These are phyloP conservation scores for Elsinoe fawcettii DNA, from an alignment of 2,329 filamentous ascomycete genomes.

Conservation along the genomic window DNA sequence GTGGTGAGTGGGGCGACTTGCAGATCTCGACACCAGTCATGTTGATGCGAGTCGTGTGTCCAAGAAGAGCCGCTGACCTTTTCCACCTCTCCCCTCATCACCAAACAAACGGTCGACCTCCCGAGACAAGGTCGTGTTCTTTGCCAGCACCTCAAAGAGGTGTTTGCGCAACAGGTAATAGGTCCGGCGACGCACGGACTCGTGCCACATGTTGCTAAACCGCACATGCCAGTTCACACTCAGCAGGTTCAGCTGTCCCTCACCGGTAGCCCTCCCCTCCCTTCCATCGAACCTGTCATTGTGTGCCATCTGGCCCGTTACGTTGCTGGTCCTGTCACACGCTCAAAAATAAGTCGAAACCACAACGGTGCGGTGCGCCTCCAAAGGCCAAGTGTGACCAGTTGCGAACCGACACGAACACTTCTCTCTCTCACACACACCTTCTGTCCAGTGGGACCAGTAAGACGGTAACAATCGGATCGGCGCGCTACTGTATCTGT, in stretches of 20 bases:
- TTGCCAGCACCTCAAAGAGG: neutral
- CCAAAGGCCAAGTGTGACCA: neutral
- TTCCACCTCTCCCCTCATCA: neutral
- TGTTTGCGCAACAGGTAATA: neutral
- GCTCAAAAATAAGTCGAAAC: no score
- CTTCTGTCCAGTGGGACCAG: conserved; percentile 1
- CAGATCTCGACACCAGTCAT: neutral
- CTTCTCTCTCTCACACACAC: neutral
- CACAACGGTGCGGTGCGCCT: no score
- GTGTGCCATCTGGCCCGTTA: neutral
- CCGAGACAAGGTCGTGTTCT: conserved; percentile 8
- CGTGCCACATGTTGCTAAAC: neutral
- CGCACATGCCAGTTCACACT: conserved; percentile 1
- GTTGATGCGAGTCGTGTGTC: no score
- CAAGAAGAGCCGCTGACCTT: conserved; percentile 2
- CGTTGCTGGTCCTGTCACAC: neutral
- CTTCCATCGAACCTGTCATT: neutral
- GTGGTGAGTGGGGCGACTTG: conserved; percentile 5
- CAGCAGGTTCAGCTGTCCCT: neutral
- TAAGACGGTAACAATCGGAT: conserved; percentile 15
- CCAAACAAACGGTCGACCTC: neutral
- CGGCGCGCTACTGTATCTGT: conserved; percentile 11
- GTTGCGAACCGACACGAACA: neutral
- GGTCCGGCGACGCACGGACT: conserved; percentile 2
- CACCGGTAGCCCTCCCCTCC: neutral